phyloP scores from a whole-genome alignment of 345 rosid genomes.

The Xanthoceras sorbifolium region DNA sequence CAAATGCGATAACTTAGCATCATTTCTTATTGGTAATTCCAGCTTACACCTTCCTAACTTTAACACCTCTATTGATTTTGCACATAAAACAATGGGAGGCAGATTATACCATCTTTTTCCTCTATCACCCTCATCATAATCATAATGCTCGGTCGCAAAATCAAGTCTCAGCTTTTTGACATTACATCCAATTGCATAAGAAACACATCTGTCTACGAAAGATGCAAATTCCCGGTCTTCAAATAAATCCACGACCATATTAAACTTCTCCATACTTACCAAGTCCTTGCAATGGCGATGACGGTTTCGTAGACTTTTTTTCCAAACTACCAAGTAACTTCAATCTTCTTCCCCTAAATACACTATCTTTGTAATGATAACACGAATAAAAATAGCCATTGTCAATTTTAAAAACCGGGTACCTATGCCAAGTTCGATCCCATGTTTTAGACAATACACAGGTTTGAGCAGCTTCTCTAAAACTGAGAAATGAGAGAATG shows the following conservation, averaged over 20 bases:
- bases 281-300: not conserved
- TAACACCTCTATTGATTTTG: not conserved
- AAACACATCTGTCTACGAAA: not conserved
- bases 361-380: too few species aligned
- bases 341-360: not conserved
- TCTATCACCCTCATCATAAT: too few species aligned
- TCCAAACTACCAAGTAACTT: not conserved
- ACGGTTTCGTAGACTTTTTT: not conserved
- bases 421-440: not conserved
- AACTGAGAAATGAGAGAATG: not conserved
- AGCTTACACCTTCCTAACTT: not conserved
- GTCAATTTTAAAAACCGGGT: not conserved
- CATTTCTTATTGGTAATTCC: not conserved
- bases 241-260: not conserved
- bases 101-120: not conserved
- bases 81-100: not conserved
- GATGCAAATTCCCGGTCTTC: not conserved
- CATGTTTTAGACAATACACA: conserved; percentile 9
- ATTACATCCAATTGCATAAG: not conserved
- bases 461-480: not conserved
- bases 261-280: not conserved
- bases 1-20: not conserved
- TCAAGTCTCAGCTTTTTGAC: not conserved
- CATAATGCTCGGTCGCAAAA: not conserved
- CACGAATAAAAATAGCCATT: too few species aligned